Conservation (phyloP, 805 yeast species). For the Ogataea nakhonphanomensis region DNA sequence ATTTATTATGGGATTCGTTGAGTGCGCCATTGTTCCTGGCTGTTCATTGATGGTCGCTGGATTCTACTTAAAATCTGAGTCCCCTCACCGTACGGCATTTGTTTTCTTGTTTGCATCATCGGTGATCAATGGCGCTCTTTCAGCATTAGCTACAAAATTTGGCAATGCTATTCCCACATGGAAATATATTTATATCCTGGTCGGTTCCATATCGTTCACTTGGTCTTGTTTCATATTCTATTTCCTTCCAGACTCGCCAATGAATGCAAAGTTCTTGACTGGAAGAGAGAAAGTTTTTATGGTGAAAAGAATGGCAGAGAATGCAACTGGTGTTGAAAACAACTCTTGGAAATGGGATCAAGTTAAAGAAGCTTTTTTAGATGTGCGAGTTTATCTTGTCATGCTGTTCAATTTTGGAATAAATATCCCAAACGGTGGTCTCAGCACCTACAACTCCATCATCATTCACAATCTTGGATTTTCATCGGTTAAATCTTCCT, state of each 20-base stretch:
- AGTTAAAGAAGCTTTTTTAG: slow-evolving; percentile 21
- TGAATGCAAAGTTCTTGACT: slow-evolving; percentile 38
- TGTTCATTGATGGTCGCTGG: slow-evolving; percentile 36
- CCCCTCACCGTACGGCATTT: slow-evolving; percentile 24
- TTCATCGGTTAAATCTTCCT: slow-evolving; percentile 40
- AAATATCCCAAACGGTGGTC: slow-evolving; percentile 31
- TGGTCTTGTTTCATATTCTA: slow-evolving; percentile 45
- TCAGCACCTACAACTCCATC: slow-evolving; percentile 24
- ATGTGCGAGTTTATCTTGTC: slow-evolving; percentile 20
- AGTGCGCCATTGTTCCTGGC: slow-evolving; percentile 35
- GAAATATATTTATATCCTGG: slow-evolving; percentile 56
- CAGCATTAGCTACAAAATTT: slow-evolving; percentile 50
- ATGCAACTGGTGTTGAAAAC: slow-evolving; percentile 26
- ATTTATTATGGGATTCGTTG: slow-evolving; percentile 46
- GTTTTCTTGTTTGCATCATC: slow-evolving; percentile 27
- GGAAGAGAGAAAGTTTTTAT: slow-evolving; percentile 35
- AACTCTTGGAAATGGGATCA: slow-evolving; percentile 27
- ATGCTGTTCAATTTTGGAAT: slow-evolving; percentile 18
- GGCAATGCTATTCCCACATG: slow-evolving; percentile 42
- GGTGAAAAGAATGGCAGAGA: slow-evolving; percentile 27
- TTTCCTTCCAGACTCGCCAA: slow-evolving; percentile 57
- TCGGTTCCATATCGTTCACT: slow-evolving; percentile 56
- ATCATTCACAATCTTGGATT: slow-evolving; percentile 35
- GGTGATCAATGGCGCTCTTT: slow-evolving; percentile 41
- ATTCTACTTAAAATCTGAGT: slow-evolving; percentile 33